phyloP scores from a whole-genome alignment of 2,329 filamentous ascomycete genomes.

The Juglanconis juglandina region DNA sequence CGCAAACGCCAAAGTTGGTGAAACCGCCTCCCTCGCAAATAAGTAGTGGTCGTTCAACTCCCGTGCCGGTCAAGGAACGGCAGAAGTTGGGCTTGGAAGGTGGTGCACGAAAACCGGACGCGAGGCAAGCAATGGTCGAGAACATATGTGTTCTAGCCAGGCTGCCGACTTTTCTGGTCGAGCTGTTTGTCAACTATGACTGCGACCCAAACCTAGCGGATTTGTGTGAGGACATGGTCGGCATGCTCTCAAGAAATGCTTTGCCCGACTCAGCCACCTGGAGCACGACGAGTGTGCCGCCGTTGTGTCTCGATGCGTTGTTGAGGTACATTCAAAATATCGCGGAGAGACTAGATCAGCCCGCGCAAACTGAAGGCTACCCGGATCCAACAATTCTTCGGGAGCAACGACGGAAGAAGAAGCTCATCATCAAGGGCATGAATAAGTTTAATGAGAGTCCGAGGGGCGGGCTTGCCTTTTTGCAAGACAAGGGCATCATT shows the following conservation, averaged over 20 bases:
- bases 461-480: conserved; percentile 80
- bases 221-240: conserved; percentile 92
- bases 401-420: conserved; percentile 75
- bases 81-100: conserved; percentile 92
- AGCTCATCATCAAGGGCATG: conserved; percentile 81
- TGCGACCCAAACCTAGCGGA: conserved; percentile 90
- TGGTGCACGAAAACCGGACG: conserved; percentile 86
- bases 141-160: conserved; percentile 86
- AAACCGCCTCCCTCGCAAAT: conserved; percentile 72
- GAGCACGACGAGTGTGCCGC: conserved; percentile 98
- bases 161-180: conserved; percentile 91
- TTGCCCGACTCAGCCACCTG: conserved; percentile 96
- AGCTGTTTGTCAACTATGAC: conserved; percentile 97
- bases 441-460: conserved; percentile 94
- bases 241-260: conserved; percentile 86
- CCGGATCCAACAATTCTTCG: conserved; percentile 64
- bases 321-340: conserved; percentile 90
- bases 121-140: conserved; percentile 96
- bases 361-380: conserved; percentile 60
- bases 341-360: conserved; percentile 76
- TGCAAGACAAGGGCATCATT: conserved; percentile 84
- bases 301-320: conserved; percentile 86
- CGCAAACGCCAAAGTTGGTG: conserved; percentile 81
- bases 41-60: conserved; percentile 79
- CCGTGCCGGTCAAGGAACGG: conserved; percentile 86